A percentile compares a stretch with the other conserved stretches of the same genome.
These are phyloP conservation scores for Pueraria montana DNA, from an alignment of 306 rosid genomes.

Conservation along the genomic window DNA sequence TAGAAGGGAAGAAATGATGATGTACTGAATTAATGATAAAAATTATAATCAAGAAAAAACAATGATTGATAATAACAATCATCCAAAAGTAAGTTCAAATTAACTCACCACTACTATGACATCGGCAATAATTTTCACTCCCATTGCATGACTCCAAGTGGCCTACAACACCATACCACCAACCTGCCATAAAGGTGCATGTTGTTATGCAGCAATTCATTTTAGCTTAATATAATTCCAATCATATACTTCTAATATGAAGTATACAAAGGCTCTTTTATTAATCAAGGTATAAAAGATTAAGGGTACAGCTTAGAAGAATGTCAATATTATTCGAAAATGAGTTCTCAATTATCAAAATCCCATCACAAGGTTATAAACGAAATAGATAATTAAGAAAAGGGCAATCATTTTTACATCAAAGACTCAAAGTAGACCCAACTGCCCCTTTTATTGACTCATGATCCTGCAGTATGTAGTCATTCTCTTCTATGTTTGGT, in stretches of 20 bases:
- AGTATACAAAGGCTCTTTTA: neutral
- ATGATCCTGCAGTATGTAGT: constrained; percentile 36
- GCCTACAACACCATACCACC: constrained; percentile 95
- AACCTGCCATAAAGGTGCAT: constrained; percentile 66
- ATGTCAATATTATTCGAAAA: neutral
- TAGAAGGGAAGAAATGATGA: neutral
- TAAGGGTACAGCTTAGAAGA: constrained; percentile 21
- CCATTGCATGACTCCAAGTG: constrained; percentile 87
- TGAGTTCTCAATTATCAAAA: neutral
- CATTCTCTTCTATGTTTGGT: neutral
- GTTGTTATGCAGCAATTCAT: constrained; percentile 37
- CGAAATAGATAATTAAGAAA: constrained; percentile 30
- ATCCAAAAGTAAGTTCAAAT: constrained; percentile 29
- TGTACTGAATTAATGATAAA: neutral
- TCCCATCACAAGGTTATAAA: constrained; percentile 19
- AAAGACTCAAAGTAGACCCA: constrained; percentile 35
- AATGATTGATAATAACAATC: constrained; percentile 24
- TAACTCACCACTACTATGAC: constrained; percentile 73
- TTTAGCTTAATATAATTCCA: constrained; percentile 23
- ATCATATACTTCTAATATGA: constrained; percentile 13
- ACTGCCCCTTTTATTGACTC: neutral
- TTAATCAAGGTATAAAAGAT: neutral
- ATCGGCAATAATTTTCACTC: constrained; percentile 67
- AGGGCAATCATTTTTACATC: neutral
- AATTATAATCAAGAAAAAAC: neutral